Evolutionary conservation across 2,329 filamentous ascomycete species (phyloP).

Genomic region (Hymenoscyphus repandus): DNA sequence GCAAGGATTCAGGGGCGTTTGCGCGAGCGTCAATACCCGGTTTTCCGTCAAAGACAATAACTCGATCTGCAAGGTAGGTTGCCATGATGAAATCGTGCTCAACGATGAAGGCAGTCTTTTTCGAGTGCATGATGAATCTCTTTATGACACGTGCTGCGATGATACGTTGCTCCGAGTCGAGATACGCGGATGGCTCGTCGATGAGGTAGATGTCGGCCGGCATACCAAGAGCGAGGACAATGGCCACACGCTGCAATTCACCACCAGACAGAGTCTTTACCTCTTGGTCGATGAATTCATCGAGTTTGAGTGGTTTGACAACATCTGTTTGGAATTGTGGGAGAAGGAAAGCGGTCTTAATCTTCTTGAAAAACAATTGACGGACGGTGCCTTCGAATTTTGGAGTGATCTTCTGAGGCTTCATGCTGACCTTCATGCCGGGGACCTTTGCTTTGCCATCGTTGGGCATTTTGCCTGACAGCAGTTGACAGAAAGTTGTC

Average conservation of each 20-base stretch:
- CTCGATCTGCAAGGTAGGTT: slow-evolving; percentile 73
- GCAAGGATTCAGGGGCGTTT: slow-evolving; percentile 82
- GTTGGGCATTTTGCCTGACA: slow-evolving; percentile 89
- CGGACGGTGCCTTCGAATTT: slow-evolving; percentile 97
- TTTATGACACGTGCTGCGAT: slow-evolving; percentile 97
- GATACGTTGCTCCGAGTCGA: slow-evolving; percentile 99
- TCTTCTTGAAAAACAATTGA: slow-evolving; percentile 99
- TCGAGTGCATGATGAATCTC: slow-evolving; percentile 99
- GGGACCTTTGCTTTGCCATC: slow-evolving; percentile 75
- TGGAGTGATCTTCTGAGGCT: slow-evolving; percentile 98
- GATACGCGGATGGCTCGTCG: slow-evolving; percentile 94
- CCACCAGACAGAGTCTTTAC: slow-evolving; percentile 98
- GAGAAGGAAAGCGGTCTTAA: slow-evolving; percentile 91
- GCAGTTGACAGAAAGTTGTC: slow-evolving; percentile 95
- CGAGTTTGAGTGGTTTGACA: slow-evolving; percentile 97
- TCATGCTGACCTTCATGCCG: slow-evolving; percentile 97
- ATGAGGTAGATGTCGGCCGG: slow-evolving; percentile 98
- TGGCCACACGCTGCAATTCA: slow-evolving; percentile 98
- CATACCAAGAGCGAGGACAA: slow-evolving; percentile 90
- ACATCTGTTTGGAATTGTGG: slow-evolving; percentile 99
- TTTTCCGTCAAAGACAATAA: slow-evolving; percentile 96
- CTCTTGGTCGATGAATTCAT: slow-evolving; percentile 99
- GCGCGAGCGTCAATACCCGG: slow-evolving; percentile 85
- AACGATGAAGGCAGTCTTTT: slow-evolving; percentile 98
- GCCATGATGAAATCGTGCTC: slow-evolving; percentile 99